These are phyloP conservation scores for Rubia balearica DNA, from an alignment of 305 asterid genomes.

Conservation along the genomic window DNA sequence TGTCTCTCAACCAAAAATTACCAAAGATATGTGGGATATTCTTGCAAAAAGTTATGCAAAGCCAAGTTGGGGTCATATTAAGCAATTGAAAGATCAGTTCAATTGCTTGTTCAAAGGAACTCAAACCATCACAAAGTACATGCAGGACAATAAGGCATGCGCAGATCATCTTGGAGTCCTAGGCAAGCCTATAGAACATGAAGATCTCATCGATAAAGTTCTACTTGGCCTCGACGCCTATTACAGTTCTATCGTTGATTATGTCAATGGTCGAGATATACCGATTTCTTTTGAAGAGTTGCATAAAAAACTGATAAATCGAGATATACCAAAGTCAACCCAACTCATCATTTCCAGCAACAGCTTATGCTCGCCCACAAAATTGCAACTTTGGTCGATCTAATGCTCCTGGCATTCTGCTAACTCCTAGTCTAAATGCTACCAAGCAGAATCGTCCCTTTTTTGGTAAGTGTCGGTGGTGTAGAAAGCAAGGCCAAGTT, in stretches of 20 bases:
- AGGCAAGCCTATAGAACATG: neutral
- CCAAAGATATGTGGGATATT: neutral
- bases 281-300: neutral
- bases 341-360: no score
- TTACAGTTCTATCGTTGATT: neutral
- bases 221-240: neutral
- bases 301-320: conserved; percentile 6
- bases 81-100: conserved; percentile 6
- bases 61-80: conserved; percentile 4
- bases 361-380: neutral
- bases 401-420: no score
- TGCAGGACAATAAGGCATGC: neutral
- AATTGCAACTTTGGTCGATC: no score
- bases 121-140: neutral
- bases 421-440: no score
- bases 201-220: conserved; percentile 7
- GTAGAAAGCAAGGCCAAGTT: no score
- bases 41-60: conserved; percentile 4
- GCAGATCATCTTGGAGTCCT: neutral
- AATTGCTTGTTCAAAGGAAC: neutral
- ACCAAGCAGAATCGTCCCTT: no score
- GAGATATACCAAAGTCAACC: no score
- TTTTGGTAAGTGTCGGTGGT: no score
- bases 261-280: neutral
- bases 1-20: no score